Conservation (phyloP, 1,139 yeast species). For the Kodamaea ohmeri region DNA sequence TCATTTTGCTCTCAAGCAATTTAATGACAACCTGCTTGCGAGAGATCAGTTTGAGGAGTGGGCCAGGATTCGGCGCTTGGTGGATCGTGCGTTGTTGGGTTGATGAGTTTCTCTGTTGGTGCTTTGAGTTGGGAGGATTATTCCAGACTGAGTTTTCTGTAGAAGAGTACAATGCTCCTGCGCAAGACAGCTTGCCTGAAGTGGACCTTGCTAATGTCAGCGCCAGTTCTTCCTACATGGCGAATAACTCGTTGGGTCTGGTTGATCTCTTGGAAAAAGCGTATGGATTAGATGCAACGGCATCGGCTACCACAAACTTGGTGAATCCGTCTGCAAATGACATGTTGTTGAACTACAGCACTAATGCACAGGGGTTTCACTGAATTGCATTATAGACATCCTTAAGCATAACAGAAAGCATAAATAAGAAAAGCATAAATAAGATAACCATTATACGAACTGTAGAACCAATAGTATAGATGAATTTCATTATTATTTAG, state of each 20-base stretch:
- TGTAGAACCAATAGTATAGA: too few species aligned
- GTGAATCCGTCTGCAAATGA: neutral
- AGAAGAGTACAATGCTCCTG: neutral
- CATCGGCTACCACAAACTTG: conserved; percentile 2
- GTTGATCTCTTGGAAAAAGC: conserved; percentile 32
- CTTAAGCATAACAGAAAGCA: too few species aligned
- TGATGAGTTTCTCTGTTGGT: conserved; percentile 69
- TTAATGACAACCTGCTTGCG: conserved; percentile 62
- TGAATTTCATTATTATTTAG: too few species aligned
- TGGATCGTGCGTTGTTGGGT: conserved; percentile 78
- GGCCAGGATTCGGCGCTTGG: conserved; percentile 71
- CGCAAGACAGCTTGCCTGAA: neutral
- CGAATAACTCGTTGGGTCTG: conserved; percentile 1
- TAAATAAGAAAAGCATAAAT: conserved; percentile 1
- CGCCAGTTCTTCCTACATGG: neutral
- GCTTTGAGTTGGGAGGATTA: conserved; percentile 69
- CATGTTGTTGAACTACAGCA: conserved; percentile 1
- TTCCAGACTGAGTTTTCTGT: conserved; percentile 32
- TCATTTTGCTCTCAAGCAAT: conserved; percentile 53
- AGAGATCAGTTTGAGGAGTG: conserved; percentile 59
- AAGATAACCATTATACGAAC: neutral
- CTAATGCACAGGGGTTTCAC: neutral
- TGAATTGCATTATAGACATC: conserved; percentile 1
- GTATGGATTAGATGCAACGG: conserved; percentile 9
- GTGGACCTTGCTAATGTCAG: neutral